Evolutionary conservation across 2,329 filamentous ascomycete species (phyloP).

Genomic region (Dactylellina haptotyla): DNA sequence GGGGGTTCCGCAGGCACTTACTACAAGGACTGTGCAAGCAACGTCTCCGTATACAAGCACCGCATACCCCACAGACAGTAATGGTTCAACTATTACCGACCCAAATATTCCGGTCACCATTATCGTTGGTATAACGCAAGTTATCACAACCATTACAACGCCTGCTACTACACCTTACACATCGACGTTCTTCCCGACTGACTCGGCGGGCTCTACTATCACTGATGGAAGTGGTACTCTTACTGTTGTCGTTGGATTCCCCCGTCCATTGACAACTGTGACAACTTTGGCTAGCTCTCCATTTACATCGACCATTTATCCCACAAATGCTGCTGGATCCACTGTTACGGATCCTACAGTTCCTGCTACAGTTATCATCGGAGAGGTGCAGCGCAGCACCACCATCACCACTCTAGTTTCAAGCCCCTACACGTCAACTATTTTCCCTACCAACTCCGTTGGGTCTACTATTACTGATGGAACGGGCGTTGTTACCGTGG

Average conservation of each 20-base stretch:
- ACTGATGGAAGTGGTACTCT: neutral
- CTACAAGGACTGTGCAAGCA: neutral
- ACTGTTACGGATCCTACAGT: neutral
- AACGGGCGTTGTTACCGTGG: neutral
- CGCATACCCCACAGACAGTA: neutral
- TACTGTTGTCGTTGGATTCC: neutral
- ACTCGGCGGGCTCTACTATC: neutral
- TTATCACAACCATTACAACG: neutral
- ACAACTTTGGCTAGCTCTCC: neutral
- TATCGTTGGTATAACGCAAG: neutral
- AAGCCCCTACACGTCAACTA: neutral
- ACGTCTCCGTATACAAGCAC: neutral
- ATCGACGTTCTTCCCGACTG: neutral
- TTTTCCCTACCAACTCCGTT: neutral
- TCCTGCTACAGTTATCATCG: neutral
- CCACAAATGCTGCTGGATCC: neutral
- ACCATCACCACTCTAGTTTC: neutral
- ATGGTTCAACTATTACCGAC: neutral
- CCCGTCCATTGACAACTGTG: neutral
- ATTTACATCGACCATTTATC: slow-evolving; percentile 1
- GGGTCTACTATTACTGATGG: slow-evolving; percentile 11
- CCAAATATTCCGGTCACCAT: neutral
- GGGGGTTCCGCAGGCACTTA: neutral
- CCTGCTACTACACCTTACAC: neutral
- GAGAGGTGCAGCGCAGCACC: neutral